phyloP scores from a whole-genome alignment of 139 green algal genomes.

The Nannochloris sp. region DNA sequence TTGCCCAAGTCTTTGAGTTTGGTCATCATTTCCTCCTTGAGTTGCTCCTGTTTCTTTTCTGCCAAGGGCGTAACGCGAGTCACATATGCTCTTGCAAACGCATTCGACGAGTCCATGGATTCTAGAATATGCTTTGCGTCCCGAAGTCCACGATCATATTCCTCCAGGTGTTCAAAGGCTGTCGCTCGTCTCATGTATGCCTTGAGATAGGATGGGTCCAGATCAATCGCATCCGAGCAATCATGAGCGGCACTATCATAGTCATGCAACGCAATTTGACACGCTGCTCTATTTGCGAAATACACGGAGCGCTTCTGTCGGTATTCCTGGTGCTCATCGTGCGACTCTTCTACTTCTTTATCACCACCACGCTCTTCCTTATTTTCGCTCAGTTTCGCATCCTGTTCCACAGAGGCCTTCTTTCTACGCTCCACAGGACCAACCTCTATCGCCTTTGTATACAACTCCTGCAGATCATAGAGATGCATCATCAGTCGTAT shows the following conservation, averaged over 20 bases:
- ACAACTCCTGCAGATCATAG: slow-evolving; percentile 18
- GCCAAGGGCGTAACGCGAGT: slow-evolving; percentile 64
- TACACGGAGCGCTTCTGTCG: slow-evolving; percentile 22
- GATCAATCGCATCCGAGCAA: slow-evolving; percentile 30
- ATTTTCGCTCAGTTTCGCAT: too few species aligned
- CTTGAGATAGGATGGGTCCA: slow-evolving; percentile 35
- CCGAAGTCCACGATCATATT: slow-evolving; percentile 23
- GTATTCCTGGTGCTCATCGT: too few species aligned
- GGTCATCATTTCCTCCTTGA: slow-evolving; percentile 84
- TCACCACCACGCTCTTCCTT: too few species aligned
- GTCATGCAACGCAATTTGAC: slow-evolving; percentile 22
- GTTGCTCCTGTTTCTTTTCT: slow-evolving; percentile 73
- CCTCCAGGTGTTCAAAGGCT: slow-evolving; percentile 19
- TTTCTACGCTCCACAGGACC: slow-evolving; percentile 4
- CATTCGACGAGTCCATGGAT: slow-evolving; percentile 46
- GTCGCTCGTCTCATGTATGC: slow-evolving; percentile 35
- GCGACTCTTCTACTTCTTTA: slow-evolving; percentile 62
- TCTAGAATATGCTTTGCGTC: slow-evolving; percentile 61
- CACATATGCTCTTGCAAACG: slow-evolving; percentile 30
- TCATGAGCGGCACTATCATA: slow-evolving; percentile 32
- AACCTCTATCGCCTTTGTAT: slow-evolving; percentile 28
- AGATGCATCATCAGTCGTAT: background rate
- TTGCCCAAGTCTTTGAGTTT: slow-evolving; percentile 98
- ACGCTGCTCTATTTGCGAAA: slow-evolving; percentile 39
- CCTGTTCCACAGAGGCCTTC: background rate